A percentile compares a stretch with the other conserved stretches of the same genome.
These are phyloP conservation scores for Filobasidium wieringae DNA, from an alignment of 768 basidiomycete genomes.

Conservation along the genomic window DNA sequence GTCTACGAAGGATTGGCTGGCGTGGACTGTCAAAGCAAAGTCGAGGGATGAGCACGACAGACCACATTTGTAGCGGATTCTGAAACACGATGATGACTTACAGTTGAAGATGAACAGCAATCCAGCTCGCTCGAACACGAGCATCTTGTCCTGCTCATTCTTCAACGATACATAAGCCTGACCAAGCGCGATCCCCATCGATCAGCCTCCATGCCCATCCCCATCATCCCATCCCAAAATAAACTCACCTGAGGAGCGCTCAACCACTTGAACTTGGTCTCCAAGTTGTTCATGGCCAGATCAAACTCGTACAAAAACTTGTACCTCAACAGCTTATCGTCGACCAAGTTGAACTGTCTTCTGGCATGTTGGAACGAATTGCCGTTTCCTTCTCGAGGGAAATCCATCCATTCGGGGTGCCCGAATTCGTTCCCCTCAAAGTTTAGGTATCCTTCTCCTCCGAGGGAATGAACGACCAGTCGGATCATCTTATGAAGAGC, in stretches of 20 bases:
- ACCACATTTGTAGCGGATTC: not conserved
- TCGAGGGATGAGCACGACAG: not conserved
- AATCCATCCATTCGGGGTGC: slow-evolving; percentile 99
- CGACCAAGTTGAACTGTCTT: slow-evolving; percentile 90
- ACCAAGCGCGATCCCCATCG: not conserved
- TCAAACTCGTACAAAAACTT: slow-evolving; percentile 90
- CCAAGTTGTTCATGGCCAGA: slow-evolving; percentile 74
- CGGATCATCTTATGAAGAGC: slow-evolving; percentile 96
- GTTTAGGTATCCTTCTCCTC: slow-evolving; percentile 94
- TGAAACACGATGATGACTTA: slow-evolving; percentile 11
- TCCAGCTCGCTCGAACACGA: slow-evolving; percentile 87
- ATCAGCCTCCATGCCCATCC: not conserved
- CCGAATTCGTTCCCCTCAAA: slow-evolving; percentile 99
- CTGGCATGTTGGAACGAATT: slow-evolving; percentile 96
- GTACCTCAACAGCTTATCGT: slow-evolving; percentile 78
- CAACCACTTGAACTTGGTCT: slow-evolving; percentile 74
- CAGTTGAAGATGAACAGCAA: slow-evolving; percentile 92
- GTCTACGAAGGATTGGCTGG: slow-evolving; percentile 76
- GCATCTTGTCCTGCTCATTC: slow-evolving; percentile 79
- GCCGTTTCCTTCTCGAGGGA: slow-evolving; percentile 88
- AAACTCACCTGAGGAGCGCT: slow-evolving; percentile 58
- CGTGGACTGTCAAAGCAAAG: slow-evolving; percentile 52
- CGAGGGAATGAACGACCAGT: slow-evolving; percentile 76
- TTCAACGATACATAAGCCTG: slow-evolving; percentile 90
- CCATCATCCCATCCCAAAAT: not conserved